phyloP scores from a whole-genome alignment of 371 early-diverging fungal genomes.

The Mucor piriformis region DNA sequence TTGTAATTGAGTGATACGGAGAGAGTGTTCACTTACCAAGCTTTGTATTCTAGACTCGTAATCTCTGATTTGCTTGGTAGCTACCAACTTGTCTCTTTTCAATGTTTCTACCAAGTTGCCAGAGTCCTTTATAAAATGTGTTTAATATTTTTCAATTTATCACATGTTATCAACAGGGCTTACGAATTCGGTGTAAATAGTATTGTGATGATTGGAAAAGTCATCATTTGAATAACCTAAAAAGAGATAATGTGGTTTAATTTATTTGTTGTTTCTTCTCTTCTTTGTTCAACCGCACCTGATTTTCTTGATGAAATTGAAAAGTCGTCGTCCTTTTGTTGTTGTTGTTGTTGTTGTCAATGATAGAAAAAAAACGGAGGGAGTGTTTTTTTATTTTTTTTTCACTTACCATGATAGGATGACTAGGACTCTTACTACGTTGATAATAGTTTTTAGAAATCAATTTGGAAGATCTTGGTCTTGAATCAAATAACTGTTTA shows the following conservation, averaged over 20 bases:
- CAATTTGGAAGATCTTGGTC: slow-evolving; percentile 17
- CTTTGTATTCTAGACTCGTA: background rate
- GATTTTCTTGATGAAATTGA: background rate
- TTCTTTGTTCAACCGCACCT: slow-evolving; percentile 5
- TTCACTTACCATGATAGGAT: slow-evolving; percentile 16
- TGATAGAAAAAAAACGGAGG: background rate
- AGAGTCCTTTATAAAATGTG: background rate
- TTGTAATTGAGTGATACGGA: slow-evolving; percentile 21
- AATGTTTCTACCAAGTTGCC: background rate
- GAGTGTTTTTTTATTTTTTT: too few species aligned
- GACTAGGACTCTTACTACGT: slow-evolving; percentile 4
- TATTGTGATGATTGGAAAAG: background rate
- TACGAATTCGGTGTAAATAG: background rate
- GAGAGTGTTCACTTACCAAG: slow-evolving; percentile 8
- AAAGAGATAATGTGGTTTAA: background rate
- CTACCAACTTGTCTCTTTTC: background rate
- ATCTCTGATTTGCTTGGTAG: slow-evolving; percentile 5
- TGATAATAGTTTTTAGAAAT: slow-evolving; percentile 2
- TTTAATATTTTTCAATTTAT: background rate
- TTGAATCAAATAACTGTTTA: slow-evolving; percentile 1
- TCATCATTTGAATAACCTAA: background rate
- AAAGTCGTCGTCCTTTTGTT: too few species aligned
- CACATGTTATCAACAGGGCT: background rate
- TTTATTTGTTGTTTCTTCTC: slow-evolving; percentile 1
- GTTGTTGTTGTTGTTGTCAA: background rate